Base-by-base conservation (phyloP, 2,329 filamentous ascomycete genomes). In the Clarireedia monteithiana region DNA sequence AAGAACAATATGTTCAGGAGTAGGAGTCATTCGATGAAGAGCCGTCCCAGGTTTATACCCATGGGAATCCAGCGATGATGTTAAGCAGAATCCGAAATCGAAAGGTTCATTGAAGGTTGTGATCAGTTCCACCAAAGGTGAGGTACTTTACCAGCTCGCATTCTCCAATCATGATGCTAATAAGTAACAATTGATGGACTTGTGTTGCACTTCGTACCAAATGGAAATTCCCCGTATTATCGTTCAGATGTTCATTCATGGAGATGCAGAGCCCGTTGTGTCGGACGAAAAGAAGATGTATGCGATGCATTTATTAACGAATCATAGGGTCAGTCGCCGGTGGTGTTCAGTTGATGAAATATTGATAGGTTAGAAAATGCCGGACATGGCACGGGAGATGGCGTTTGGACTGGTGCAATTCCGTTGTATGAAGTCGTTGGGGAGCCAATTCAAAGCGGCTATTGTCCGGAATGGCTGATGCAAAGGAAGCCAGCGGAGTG, bases 201-300 rank as follows among this genome's bases (percentile, higher is more conserved):
- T 53, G 83, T 94, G 15, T 81, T 95, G 34, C 80, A 86, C 20
- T 78, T 92, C 14, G 89, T 88, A 1, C 86, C 89, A n/a, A 86
- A 88, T 74, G 81, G 80, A 57, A 88, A 92, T 74, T 88, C 82
- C 73, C 91, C 89, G 75, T 91, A 94, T 74, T 95, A 92, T 74
- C 87, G 89, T 60, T 52, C 48, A 6, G 87, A 86, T 17, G 75
- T 89, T 89, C 6, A 76, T 91, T 15, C 89, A 91, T 66, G 89
- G 89, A 1, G 79, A 84, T 67, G 89, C 85, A 0, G 75, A 71
- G 14, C 69, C 85, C 2, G 86, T 94, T 6, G 79, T 81, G 3
- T 80, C 85, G 57, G 69, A 73, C 0, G 79, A 77, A 3, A 89
- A 94, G 73, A 86, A 48, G 40, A 26, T 15, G 14, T 56, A 51